Conservation (phyloP, 305 asterid species). For the Stenogyne calaminthoides region DNA sequence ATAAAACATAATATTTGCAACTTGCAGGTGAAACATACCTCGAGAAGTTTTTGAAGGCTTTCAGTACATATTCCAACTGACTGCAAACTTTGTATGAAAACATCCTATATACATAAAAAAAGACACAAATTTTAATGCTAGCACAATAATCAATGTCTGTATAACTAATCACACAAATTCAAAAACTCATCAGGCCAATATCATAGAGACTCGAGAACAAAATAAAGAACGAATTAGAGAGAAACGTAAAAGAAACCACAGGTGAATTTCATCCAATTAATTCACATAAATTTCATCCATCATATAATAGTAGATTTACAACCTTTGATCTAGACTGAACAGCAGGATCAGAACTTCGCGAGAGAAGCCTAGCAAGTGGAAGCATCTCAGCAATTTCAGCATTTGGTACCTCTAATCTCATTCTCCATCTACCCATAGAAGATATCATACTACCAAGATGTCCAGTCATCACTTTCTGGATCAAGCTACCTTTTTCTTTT, state of each 20-base stretch:
- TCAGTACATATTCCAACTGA: conserved; percentile 85
- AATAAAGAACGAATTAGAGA: neutral
- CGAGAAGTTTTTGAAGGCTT: conserved; percentile 91
- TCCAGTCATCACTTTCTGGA: conserved; percentile 93
- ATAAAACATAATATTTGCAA: conserved; percentile 10
- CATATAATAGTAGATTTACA: conserved; percentile 28
- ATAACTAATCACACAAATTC: conserved; percentile 9
- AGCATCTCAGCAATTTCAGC: conserved; percentile 99
- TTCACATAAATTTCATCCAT: conserved; percentile 15
- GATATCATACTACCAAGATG: conserved; percentile 95
- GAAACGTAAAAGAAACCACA: conserved; percentile 7
- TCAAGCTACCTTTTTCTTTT: conserved; percentile 86
- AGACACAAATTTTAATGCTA: conserved; percentile 29
- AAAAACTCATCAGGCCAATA: conserved; percentile 2
- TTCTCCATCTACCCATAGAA: conserved; percentile 99
- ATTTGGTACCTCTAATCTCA: conserved; percentile 97
- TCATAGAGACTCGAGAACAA: neutral
- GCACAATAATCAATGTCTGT: neutral
- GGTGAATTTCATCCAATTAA: conserved; percentile 9
- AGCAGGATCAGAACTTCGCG: conserved; percentile 99
- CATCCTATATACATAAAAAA: conserved; percentile 58
- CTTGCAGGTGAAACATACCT: conserved; percentile 55
- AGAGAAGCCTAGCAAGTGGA: conserved; percentile 98
- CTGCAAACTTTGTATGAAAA: conserved; percentile 91
- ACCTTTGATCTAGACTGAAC: conserved; percentile 99